Evolutionary conservation across 73 alveolate genomes (phyloP), one percentile per base, ranked within the genome.

Genomic region (Paramecium caudatum): DNA sequence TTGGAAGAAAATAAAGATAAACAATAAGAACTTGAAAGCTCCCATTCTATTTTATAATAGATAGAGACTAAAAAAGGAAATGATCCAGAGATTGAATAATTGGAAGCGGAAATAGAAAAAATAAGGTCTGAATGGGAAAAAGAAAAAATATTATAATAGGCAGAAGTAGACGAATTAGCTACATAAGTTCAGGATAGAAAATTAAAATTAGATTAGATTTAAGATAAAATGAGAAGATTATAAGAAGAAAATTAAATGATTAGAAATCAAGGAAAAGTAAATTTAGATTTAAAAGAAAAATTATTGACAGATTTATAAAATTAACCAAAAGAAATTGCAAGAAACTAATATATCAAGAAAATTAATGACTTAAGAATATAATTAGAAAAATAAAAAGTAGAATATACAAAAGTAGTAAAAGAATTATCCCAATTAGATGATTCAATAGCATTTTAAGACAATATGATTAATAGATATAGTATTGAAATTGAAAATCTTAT

Each of bases 211-310:
- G 88, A 74, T 1, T 45, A 74, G 33, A 39, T 74, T 6, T 9
- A 74, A 45, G 88, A 74, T 74, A 74, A 74, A 45, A 19, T 74
- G 39, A 74, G 65, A 34, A 74, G 88, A 74, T 74, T 74, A 45
- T 74, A 74, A 74, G 88, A 74, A 12, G 88, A 74, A 6, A 74
- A 74, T n/a, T 19, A 74, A 39, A 74, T 74, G 88, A 74, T 74
- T 10, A 74, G 88, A 43, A 74, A 74, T 15, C 6, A 74, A 13
- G 88, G 88, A 21, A 74, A 43, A 45, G 47, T 74, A 3, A 74
- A 74, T 37, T 74, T 74, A 12, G 88, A 74, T 36, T 27, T 39
- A n/a, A 74, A 74, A 21, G 88, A 74, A 10, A 21, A 74, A 39
- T 74, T 74, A 45, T 27, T 74, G 21, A 32, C 43, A 15, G 68